Base-by-base conservation (phyloP, 2,329 filamentous ascomycete genomes). In the Gnomoniopsis sp. region DNA sequence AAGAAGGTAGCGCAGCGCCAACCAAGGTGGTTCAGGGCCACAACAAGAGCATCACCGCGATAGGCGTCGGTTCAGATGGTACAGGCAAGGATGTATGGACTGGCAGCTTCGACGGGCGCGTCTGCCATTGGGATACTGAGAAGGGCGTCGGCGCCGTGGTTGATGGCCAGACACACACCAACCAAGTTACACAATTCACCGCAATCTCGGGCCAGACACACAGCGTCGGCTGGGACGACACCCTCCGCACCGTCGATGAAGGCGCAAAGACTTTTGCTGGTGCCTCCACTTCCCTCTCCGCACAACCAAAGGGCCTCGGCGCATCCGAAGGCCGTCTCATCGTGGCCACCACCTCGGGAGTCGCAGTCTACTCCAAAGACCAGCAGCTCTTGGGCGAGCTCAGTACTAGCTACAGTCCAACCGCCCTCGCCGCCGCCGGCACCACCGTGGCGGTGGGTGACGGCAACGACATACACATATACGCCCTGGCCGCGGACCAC, bases 211-310 rank as follows among this genome's bases (percentile, higher is more conserved):
- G 86, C 36, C 82, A 86, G 64, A 84, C 91, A n/a, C 93, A 90
- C 75, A 93, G 88, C 68, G 89, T 93, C 55, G 93, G 88, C 63
- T 99, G 93, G 95, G 95, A 99, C 70, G 95, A 99, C 72, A 91
- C 88, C 1, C 79, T 98, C 38, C 88, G 92, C 62, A 88, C 84
- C 47, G 81, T 96, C 38, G 92, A 96, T 64, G 81, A 88, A 59
- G 81, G 86, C 1, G 85, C 88, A 54, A 88, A 86, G 67, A 90
- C 87, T 0, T 97, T 96, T 71, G 81, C 87, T 6, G 91, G 89
- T 57, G 80, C 81, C 52, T 79, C 85, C 1, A 75, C 81, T 34
- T 88, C 89, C 69, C 82, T 96, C 21, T 79, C 84, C 2, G 88
- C 87, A 19, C 95, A 98, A 69, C 95, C 95, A 2, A 93, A 89